Percentiles rank a stretch among this genome's conserved stretches.
phyloP scores from a whole-genome alignment of 2,329 filamentous ascomycete genomes.

The Fusarium tricinctum region DNA sequence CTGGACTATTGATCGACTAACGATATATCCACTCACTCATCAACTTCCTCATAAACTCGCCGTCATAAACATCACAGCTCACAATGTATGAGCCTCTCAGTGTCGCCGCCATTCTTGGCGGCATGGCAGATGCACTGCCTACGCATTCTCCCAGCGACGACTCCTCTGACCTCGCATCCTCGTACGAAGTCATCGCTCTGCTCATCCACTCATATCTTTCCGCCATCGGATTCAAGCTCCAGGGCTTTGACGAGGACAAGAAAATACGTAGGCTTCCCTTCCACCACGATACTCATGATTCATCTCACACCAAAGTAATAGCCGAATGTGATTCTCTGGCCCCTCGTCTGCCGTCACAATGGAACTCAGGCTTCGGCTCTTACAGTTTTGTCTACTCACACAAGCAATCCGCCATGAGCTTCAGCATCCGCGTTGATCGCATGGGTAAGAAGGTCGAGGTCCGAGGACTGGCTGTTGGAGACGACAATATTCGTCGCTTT shows the following conservation, averaged over 20 bases:
- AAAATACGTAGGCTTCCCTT: conserved; percentile 68
- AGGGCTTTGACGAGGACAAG: conserved; percentile 88
- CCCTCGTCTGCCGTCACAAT: conserved; percentile 78
- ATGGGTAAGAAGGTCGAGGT: conserved; percentile 88
- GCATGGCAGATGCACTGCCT: conserved; percentile 72
- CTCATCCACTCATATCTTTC: conserved; percentile 87
- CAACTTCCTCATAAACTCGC: not conserved
- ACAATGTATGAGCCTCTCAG: conserved; percentile 50
- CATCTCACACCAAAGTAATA: conserved; percentile 33
- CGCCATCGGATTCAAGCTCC: conserved; percentile 82
- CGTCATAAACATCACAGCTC: not conserved
- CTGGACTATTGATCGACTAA: not conserved
- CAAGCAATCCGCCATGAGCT: conserved; percentile 85
- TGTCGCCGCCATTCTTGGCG: conserved; percentile 61
- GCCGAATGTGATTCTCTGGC: conserved; percentile 68
- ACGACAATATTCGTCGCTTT: conserved; percentile 84
- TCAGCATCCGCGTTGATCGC: conserved; percentile 83
- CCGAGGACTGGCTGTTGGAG: conserved; percentile 81
- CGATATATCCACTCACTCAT: conserved; percentile 8
- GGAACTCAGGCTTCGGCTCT: conserved; percentile 81
- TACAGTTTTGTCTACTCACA: conserved; percentile 91
- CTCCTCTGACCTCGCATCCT: conserved; percentile 74
- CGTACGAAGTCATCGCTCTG: conserved; percentile 86
- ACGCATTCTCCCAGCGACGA: conserved; percentile 66
- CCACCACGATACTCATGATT: not conserved